Conservation (phyloP, 805 yeast species). For the Saturnispora hagleri region DNA sequence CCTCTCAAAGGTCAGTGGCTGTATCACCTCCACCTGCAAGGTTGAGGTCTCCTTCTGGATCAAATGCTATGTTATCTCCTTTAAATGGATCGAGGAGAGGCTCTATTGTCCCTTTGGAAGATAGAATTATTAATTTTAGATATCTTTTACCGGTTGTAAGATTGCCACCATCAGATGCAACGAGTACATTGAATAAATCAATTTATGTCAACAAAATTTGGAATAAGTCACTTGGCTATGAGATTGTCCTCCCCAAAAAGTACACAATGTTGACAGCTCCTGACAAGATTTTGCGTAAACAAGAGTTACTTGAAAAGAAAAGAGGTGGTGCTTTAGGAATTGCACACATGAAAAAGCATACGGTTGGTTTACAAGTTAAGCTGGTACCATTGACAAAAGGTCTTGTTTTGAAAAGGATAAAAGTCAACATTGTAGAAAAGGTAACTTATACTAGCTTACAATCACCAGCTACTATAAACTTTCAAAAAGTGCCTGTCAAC, state of each 20-base stretch:
- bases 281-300: neutral
- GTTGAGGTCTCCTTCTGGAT: constrained; percentile 1
- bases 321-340: constrained; percentile 25
- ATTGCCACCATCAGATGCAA: constrained; percentile 48
- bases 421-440: constrained; percentile 57
- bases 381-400: constrained; percentile 58
- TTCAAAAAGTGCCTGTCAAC: neutral
- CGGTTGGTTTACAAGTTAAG: constrained; percentile 48
- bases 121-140: constrained; percentile 27
- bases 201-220: constrained; percentile 67
- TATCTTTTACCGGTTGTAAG: constrained; percentile 40
- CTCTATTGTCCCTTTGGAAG: neutral
- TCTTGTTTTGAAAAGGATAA: constrained; percentile 51
- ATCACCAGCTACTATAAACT: neutral
- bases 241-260: constrained; percentile 62
- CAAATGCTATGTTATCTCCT: neutral
- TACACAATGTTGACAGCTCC: constrained; percentile 52
- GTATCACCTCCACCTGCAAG: constrained; percentile 9
- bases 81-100: neutral
- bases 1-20: constrained; percentile 9
- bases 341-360: constrained; percentile 16
- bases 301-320: constrained; percentile 6
- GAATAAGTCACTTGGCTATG: constrained; percentile 64
- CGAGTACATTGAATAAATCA: constrained; percentile 58
- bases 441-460: constrained; percentile 43